These are phyloP conservation scores for Penicillium turbatum DNA, from an alignment of 495 filamentous ascomycete genomes.

Conservation along the genomic window DNA sequence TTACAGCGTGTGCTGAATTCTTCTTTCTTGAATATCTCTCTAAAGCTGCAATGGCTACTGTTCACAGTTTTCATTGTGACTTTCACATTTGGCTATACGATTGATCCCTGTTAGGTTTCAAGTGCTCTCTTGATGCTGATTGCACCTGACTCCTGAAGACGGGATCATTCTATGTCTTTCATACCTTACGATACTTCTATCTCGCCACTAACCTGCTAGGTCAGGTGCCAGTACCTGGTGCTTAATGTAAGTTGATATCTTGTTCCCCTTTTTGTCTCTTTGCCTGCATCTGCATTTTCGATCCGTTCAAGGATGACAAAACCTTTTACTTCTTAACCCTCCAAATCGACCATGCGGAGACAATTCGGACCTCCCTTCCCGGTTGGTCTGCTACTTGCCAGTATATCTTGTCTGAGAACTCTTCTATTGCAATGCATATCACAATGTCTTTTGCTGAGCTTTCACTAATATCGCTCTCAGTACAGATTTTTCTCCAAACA, in stretches of 20 bases:
- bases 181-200: constrained; percentile 13
- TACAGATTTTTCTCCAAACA: background rate
- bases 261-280: constrained; percentile 14
- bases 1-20: background rate
- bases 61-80: background rate
- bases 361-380: constrained; percentile 63
- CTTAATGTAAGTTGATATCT: constrained; percentile 25
- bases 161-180: background rate
- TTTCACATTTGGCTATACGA: background rate
- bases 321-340: constrained; percentile 82
- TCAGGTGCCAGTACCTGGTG: constrained; percentile 16
- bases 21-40: background rate
- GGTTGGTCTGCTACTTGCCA: constrained; percentile 94
- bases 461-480: constrained; percentile 16
- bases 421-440: constrained; percentile 9
- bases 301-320: constrained; percentile 76
- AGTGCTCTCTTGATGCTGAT: constrained; percentile 4
- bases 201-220: constrained; percentile 19
- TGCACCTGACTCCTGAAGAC: background rate
- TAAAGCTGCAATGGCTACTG: background rate
- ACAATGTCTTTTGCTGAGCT: constrained; percentile 8
- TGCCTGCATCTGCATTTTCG: constrained; percentile 13
- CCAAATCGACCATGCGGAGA: constrained; percentile 95
- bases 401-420: constrained; percentile 86
- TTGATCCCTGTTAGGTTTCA: background rate